A percentile compares a stretch with the other conserved stretches of the same genome.
Evolutionary conservation across 106 monocot species (phyloP).

Genomic region (Apostasia shenzhenica): DNA sequence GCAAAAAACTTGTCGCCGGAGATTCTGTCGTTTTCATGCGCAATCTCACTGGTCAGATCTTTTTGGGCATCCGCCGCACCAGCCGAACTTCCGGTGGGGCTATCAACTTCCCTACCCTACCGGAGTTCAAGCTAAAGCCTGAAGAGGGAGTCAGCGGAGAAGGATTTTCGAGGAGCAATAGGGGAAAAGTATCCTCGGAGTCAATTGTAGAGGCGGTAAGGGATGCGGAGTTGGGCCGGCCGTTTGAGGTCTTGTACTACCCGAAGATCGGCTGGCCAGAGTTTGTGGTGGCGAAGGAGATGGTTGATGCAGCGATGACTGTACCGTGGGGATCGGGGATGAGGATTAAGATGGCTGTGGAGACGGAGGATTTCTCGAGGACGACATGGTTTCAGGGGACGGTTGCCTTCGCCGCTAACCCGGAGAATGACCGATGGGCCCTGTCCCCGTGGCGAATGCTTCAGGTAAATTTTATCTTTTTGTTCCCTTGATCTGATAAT

Average conservation of each 20-base stretch:
- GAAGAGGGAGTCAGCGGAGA: too few species aligned
- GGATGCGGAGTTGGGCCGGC: slow-evolving; percentile 11
- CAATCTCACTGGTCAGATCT: slow-evolving; percentile 15
- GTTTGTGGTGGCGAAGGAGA: slow-evolving; percentile 48
- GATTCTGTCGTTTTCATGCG: slow-evolving; percentile 60
- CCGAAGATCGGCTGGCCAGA: slow-evolving; percentile 27
- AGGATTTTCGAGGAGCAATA: slow-evolving; percentile 6
- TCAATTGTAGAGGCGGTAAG: slow-evolving; percentile 42
- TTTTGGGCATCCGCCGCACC: slow-evolving; percentile 37
- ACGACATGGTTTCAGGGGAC: slow-evolving; percentile 42
- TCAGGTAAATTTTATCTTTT: neutral
- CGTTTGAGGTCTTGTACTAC: slow-evolving; percentile 52
- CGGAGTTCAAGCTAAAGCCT: neutral
- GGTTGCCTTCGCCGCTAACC: slow-evolving; percentile 8
- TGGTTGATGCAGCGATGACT: slow-evolving; percentile 31
- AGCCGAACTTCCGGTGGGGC: neutral
- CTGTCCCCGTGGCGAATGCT: slow-evolving; percentile 33
- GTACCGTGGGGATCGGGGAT: slow-evolving; percentile 38
- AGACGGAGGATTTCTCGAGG: slow-evolving; percentile 35
- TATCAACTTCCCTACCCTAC: neutral
- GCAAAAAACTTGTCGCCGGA: slow-evolving; percentile 53
- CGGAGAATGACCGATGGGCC: neutral
- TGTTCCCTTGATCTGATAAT: neutral
- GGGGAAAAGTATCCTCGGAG: slow-evolving; percentile 28
- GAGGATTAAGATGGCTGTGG: slow-evolving; percentile 46